These are phyloP conservation scores for Viola pubescens DNA, from an alignment of 441 rosid species.

Conservation along the genomic window DNA sequence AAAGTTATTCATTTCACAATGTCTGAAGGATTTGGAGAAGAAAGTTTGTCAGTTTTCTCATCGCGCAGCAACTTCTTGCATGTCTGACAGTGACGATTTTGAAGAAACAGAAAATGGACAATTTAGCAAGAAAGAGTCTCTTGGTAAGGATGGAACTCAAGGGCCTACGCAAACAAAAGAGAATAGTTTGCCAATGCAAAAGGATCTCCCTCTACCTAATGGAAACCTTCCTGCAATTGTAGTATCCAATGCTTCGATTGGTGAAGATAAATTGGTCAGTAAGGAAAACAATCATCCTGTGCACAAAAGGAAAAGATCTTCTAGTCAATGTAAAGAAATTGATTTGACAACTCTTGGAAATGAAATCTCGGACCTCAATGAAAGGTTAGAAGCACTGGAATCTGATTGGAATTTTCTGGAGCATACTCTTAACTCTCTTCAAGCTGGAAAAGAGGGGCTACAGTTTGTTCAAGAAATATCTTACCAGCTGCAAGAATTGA, in stretches of 20 bases:
- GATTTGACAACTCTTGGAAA: conserved; percentile 29
- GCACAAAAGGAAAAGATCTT: conserved; percentile 17
- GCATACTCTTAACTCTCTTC: conserved; percentile 35
- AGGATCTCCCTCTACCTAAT: conserved; percentile 17
- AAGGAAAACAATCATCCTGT: background rate
- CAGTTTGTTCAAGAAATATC: conserved; percentile 41
- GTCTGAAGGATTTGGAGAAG: conserved; percentile 31
- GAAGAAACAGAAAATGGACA: conserved; percentile 25
- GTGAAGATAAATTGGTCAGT: conserved; percentile 2
- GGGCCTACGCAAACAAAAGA: conserved; percentile 11
- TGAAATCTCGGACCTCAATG: conserved; percentile 39
- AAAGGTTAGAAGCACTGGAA: conserved; percentile 49
- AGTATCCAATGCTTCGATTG: conserved; percentile 11
- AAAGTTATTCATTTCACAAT: conserved; percentile 24
- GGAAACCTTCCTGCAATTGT: conserved; percentile 20
- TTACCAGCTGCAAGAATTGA: conserved; percentile 35
- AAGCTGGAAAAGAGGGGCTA: conserved; percentile 35
- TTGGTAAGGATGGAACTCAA: conserved; percentile 17
- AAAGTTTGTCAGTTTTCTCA: conserved; percentile 26
- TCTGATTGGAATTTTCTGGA: conserved; percentile 33
- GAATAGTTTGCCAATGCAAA: conserved; percentile 21
- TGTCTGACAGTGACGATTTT: conserved; percentile 13
- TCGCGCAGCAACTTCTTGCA: conserved; percentile 6
- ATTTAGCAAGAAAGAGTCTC: conserved; percentile 17
- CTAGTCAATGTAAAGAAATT: conserved; percentile 9